Evolutionary conservation across 805 yeast species (phyloP), one percentile per base, ranked within the genome.

Genomic region (Yarrowia sp.): DNA sequence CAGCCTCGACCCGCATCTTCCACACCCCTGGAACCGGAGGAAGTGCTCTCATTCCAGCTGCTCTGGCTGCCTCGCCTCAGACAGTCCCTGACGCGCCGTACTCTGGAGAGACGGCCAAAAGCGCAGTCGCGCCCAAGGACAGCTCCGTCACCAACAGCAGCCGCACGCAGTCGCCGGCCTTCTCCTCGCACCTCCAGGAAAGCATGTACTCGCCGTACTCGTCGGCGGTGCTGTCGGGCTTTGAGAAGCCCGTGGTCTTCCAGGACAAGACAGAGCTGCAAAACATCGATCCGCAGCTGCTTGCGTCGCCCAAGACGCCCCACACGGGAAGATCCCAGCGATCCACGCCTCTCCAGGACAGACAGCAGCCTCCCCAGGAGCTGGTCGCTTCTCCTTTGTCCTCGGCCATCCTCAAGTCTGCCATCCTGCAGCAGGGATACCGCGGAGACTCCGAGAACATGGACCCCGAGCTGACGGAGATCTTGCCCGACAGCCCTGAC

Each of bases 81-180:
- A 44, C 24, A 44, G 14, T 13, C 25, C 25, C 4, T 12, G 35
- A 29, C 27, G 35, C 21, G 6, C 27, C 38, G 6, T 47, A 12
- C 29, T 47, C 55, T 4, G 55, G 38, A 31, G 55, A 47, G 7
- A 47, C 55, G 5, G 32, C 59, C 22, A 33, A 51, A 21, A 18
- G 24, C 32, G 32, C 33, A 2, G 32, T 22, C 8, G 46, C 10
- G 5, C 55, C 55, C 29, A 47, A 47, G 31, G 55, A 47, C 55
- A 19, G 14, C 38, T 47, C 55, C 19, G 38, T 47, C 38, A 47
- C 55, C 19, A 47, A 47, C 55, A 47, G 55, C 29, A 47, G 55
- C 55, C 19, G 55, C 21, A 47, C 55, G 8, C 55, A 47, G 38
- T 47, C 55, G 29, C 55, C 55, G n/a, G 55, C 36, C 5, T 47